These are phyloP conservation scores for Drechslerella dactyloides DNA, from an alignment of 2,329 filamentous ascomycete species.

Conservation along the genomic window DNA sequence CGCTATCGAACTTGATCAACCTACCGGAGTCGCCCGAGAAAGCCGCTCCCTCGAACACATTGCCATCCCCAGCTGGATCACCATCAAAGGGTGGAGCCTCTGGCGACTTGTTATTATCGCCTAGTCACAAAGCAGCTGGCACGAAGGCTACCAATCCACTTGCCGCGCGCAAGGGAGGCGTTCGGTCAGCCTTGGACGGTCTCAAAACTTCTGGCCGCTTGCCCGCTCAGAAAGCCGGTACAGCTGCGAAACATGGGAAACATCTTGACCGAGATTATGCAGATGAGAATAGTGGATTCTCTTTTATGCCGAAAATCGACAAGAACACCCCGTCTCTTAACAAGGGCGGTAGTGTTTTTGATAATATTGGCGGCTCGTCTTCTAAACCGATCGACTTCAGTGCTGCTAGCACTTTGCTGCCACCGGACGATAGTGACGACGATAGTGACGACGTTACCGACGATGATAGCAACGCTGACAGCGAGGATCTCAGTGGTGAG, in stretches of 20 bases:
- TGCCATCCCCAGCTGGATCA: not conserved
- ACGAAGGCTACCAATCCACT: constrained; percentile 31
- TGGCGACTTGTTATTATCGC: not conserved
- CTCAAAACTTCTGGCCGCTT: constrained; percentile 20
- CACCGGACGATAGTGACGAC: constrained; percentile 1
- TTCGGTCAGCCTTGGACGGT: not conserved
- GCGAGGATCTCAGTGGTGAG: constrained; percentile 7
- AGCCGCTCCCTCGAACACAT: not conserved
- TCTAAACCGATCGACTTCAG: not conserved
- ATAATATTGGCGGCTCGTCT: not conserved
- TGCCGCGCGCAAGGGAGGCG: constrained; percentile 19
- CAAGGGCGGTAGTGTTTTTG: constrained; percentile 21
- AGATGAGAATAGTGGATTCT: constrained; percentile 10
- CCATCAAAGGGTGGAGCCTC: constrained; percentile 4
- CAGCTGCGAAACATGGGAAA: constrained; percentile 19
- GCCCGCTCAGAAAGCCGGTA: constrained; percentile 37
- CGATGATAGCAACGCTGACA: constrained; percentile 17
- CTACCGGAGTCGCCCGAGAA: not conserved
- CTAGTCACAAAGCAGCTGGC: not conserved
- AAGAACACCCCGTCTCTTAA: not conserved
- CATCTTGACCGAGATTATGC: not conserved
- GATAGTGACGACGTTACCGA: constrained; percentile 23
- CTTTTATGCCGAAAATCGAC: constrained; percentile 12
- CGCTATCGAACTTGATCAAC: not conserved
- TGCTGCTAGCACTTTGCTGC: not conserved